Evolutionary conservation across 176 grass and related monocot species (phyloP).

Genomic region (Triticum turgidum): DNA sequence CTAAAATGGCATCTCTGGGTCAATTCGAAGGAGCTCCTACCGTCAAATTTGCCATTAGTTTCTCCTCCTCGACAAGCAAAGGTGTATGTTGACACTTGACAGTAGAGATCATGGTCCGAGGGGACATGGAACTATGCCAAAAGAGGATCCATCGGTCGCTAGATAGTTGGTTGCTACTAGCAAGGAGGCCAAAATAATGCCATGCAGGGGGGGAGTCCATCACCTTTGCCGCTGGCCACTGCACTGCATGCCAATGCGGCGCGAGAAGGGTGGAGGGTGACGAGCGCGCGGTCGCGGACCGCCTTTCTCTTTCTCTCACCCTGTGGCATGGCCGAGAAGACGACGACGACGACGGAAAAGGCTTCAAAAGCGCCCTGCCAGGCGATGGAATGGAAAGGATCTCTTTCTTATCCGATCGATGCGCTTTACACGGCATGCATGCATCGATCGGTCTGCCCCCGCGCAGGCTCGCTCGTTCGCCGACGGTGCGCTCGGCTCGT

Average conservation of each 20-base stretch:
- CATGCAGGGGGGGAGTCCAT: too few relatives aligned
- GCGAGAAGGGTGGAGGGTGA: constrained; percentile 56
- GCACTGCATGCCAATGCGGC: constrained; percentile 39
- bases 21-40: neutral
- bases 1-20: neutral
- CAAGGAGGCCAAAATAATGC: neutral
- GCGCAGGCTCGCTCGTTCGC: neutral
- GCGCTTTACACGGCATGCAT: constrained; percentile 48
- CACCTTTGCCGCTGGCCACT: too few relatives aligned
- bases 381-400: constrained; percentile 5
- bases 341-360: neutral
- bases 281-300: neutral
- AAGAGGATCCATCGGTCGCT: neutral
- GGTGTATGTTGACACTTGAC: too few relatives aligned
- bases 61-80: constrained; percentile 7
- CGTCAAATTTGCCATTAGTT: neutral
- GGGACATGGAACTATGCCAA: neutral
- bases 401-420: constrained; percentile 52
- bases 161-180: neutral
- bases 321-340: neutral
- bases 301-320: neutral
- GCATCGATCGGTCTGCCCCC: neutral
- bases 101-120: neutral
- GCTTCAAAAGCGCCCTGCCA: neutral
- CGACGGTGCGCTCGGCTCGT: neutral